These are phyloP conservation scores for Carex littledalei DNA, from an alignment of 176 grass and related monocot genomes.

Conservation along the genomic window DNA sequence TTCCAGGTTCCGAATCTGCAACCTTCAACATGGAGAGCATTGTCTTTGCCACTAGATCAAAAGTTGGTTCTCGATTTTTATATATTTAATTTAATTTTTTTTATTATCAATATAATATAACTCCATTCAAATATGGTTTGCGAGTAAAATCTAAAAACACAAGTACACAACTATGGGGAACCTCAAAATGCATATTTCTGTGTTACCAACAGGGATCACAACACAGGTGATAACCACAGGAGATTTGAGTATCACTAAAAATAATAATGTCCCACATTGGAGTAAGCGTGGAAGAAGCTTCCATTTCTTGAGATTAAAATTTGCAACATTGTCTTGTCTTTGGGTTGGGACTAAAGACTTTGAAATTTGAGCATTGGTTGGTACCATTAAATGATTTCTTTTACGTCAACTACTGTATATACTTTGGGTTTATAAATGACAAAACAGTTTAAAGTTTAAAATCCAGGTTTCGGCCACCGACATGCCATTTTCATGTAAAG, in stretches of 20 bases:
- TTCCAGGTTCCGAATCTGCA: too few species aligned
- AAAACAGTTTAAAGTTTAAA: not conserved
- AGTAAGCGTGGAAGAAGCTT: slow-evolving; percentile 13
- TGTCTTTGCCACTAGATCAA: too few species aligned
- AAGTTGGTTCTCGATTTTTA: too few species aligned
- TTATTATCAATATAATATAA: too few species aligned
- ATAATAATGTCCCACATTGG: slow-evolving; percentile 4
- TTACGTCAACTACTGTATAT: not conserved
- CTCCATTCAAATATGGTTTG: too few species aligned
- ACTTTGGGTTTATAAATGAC: not conserved
- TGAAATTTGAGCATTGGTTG: not conserved
- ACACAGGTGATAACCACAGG: not conserved
- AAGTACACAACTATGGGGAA: too few species aligned
- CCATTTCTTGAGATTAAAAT: not conserved
- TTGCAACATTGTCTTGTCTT: not conserved
- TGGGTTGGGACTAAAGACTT: not conserved
- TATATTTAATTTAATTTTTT: too few species aligned
- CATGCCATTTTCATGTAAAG: not conserved
- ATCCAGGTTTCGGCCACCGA: not conserved
- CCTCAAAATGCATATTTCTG: too few species aligned
- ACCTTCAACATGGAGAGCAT: too few species aligned
- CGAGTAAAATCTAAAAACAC: too few species aligned
- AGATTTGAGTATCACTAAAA: not conserved
- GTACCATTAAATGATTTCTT: slow-evolving; percentile 1
- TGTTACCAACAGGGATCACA: too few species aligned